Evolutionary conservation across 305 asterid genomes (phyloP).

Genomic region (Fraxinus velutina): DNA sequence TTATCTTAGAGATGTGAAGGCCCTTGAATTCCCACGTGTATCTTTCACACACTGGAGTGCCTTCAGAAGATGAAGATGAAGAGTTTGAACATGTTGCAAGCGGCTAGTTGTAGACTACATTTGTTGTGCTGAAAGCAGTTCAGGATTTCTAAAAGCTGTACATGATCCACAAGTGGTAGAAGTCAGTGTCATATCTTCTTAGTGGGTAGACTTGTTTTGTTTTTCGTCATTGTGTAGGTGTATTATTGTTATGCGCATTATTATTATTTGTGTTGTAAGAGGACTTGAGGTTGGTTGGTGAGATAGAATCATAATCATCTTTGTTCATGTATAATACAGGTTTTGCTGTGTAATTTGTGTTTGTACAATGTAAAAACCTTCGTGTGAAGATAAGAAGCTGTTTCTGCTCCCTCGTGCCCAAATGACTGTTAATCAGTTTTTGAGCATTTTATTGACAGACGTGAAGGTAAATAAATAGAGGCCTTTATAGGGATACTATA

Average conservation of each 20-base stretch:
- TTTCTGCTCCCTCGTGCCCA: not conserved
- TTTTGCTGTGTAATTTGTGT: constrained; percentile 28
- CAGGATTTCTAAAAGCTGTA: constrained; percentile 22
- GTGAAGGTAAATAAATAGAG: not conserved
- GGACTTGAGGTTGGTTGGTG: constrained; percentile 28
- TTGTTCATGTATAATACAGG: constrained; percentile 44
- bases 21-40: not conserved
- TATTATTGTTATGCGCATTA: not conserved
- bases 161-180: constrained; percentile 27
- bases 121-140: constrained; percentile 11
- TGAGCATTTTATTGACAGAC: not conserved
- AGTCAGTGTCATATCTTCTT: constrained; percentile 15
- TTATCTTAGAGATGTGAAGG: constrained; percentile 25
- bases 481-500: not conserved
- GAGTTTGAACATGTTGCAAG: constrained; percentile 13
- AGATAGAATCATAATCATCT: constrained; percentile 18
- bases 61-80: constrained; percentile 13
- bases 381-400: constrained; percentile 27
- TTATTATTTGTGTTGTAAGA: constrained; percentile 18
- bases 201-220: constrained; percentile 24
- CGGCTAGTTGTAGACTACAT: constrained; percentile 2
- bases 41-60: constrained; percentile 24
- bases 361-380: constrained; percentile 24
- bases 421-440: not conserved
- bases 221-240: constrained; percentile 33